A percentile compares a stretch with the other conserved stretches of the same genome.
Evolutionary conservation across 345 rosid species (phyloP).

Genomic region (Acer saccharum): DNA sequence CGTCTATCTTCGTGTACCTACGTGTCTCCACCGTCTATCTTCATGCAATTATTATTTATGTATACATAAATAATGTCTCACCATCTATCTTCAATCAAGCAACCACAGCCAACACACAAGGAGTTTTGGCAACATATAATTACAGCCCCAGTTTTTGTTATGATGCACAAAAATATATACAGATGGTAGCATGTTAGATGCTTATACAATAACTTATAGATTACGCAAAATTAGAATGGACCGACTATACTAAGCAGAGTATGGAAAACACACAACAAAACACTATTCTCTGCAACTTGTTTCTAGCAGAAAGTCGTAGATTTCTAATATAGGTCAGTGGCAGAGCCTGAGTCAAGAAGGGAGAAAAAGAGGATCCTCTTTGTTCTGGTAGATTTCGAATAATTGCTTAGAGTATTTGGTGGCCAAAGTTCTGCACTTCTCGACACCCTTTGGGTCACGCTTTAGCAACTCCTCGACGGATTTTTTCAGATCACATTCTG

Average conservation of each 20-base stretch:
- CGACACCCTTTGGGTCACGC: constrained; percentile 37
- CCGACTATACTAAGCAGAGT: not conserved
- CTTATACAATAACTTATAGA: not conserved
- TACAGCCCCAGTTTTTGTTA: not conserved
- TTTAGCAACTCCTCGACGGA: constrained; percentile 54
- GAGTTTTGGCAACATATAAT: too few relatives aligned
- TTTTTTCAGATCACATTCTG: constrained; percentile 55
- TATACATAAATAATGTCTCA: too few relatives aligned
- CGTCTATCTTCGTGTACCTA: too few relatives aligned
- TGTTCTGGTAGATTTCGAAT: constrained; percentile 63
- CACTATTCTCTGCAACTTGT: not conserved
- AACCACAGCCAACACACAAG: too few relatives aligned
- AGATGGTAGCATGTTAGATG: not conserved
- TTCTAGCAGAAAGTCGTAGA: not conserved
- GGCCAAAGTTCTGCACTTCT: constrained; percentile 55
- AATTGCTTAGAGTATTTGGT: constrained; percentile 62
- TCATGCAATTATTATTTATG: too few relatives aligned
- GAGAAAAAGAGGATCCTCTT: constrained; percentile 61
- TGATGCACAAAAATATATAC: too few relatives aligned
- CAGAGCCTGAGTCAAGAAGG: constrained; percentile 9
- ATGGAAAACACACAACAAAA: not conserved
- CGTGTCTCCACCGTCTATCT: too few relatives aligned
- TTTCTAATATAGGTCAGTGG: not conserved
- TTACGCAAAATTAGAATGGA: not conserved
- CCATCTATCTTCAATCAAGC: too few relatives aligned